A percentile compares a stretch with the other conserved stretches of the same genome.
These are phyloP conservation scores for Neurospora sp. DNA, from an alignment of 2,329 filamentous ascomycete genomes.

Conservation along the genomic window DNA sequence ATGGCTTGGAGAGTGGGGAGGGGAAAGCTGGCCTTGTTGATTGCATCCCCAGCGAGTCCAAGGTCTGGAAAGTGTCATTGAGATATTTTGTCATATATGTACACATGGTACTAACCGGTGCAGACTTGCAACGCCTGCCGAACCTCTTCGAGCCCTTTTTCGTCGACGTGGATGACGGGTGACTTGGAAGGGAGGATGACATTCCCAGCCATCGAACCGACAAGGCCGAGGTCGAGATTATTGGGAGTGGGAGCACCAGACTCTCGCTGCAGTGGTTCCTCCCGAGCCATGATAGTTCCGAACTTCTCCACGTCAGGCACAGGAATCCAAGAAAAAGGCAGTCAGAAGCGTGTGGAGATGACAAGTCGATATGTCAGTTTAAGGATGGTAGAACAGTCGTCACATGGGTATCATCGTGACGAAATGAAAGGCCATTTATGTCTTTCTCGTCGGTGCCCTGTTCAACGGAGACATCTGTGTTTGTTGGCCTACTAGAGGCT, in stretches of 20 bases:
- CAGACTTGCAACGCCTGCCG: constrained; percentile 3
- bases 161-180: constrained; percentile 4
- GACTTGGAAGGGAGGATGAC: neutral
- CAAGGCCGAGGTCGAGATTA: neutral
- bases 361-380: neutral
- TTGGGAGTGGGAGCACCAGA: neutral
- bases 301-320: neutral
- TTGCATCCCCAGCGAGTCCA: constrained; percentile 28
- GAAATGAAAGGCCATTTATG: neutral
- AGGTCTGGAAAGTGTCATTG: constrained; percentile 15
- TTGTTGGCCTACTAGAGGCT: neutral
- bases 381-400: neutral
- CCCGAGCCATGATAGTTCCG: neutral
- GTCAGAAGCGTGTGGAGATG: neutral
- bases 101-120: constrained; percentile 5
- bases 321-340: neutral
- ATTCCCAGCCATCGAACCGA: neutral
- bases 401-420: neutral
- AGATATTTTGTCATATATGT: neutral
- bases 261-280: neutral
- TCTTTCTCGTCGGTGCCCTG: neutral
- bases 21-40: constrained; percentile 29
- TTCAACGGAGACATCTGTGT: neutral
- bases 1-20: constrained; percentile 27
- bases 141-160: constrained; percentile 7